Base-by-base conservation (phyloP, 192 early-diverging fungal genomes). In the Allomyces javanicus region DNA sequence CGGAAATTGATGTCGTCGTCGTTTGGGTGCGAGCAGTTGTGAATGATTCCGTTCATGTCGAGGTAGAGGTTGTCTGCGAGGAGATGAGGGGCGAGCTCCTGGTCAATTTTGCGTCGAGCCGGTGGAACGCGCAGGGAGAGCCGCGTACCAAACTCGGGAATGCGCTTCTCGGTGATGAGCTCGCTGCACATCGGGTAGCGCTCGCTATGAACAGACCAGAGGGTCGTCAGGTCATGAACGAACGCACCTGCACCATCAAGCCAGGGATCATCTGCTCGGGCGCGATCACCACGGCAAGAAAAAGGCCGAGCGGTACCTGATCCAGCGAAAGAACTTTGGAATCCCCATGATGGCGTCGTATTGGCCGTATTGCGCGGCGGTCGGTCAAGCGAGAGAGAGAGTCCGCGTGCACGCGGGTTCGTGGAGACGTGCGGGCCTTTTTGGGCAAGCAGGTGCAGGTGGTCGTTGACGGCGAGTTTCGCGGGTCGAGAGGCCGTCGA, bases 21-120 rank as follows among this genome's bases (percentile, higher is more conserved):
- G 73, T 96, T 95, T 23, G 90, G 86, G 72, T 95, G 92, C 25
- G 90, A 89, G 77, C 94, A 98, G 70, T 91, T 89, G 75, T 96
- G 96, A 73, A 98, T 91, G 66, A 98, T 93, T 40, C 96, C 96
- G 73, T 99, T 99, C 94, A 99, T 94, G 70, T 98, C 95, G 79
- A 97, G 78, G 69, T 97, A 97, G 62, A 97, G 79, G 71, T 96
- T 96, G 77, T 96, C 93, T 82, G 79, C 65, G 66, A 75, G 10
- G 77, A 25, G 11, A 50, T 43, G 24, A 23, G 22, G n/a, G 62
- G 6, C 58, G 7, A 40, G 9, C n/a, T 40, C 33, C 4, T 9
- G 4, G 33, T 40, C 33, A 40, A 9, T 40, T 3, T 40, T 40
- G 5, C n/a, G 33, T 9, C 33, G 33, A 40, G 33, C 2, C 0